Evolutionary conservation across 331 rosid genomes (phyloP).

Genomic region (Telfairia occidentalis): DNA sequence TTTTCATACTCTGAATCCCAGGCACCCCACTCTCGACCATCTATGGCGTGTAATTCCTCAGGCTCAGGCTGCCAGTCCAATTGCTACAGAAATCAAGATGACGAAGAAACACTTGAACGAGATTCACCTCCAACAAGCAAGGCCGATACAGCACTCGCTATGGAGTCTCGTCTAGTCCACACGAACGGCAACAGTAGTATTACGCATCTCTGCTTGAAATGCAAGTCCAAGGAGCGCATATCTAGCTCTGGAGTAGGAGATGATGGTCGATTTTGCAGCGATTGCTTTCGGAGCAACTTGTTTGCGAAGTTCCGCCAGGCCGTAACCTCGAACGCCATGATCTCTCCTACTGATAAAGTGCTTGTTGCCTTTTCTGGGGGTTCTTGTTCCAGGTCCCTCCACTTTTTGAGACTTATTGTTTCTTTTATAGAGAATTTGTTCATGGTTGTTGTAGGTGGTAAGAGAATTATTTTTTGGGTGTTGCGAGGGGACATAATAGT

Average conservation of each 20-base stretch:
- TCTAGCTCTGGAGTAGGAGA: constrained; percentile 41
- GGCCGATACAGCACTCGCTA: not conserved
- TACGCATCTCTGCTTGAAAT: constrained; percentile 48
- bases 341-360: constrained; percentile 67
- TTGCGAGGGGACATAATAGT: not conserved
- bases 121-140: not conserved
- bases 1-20: not conserved
- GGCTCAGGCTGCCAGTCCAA: not conserved
- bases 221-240: constrained; percentile 54
- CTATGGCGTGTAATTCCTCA: constrained; percentile 5
- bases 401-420: not conserved
- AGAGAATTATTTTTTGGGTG: not conserved
- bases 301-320: constrained; percentile 72
- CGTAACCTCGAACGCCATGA: constrained; percentile 80
- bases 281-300: constrained; percentile 63
- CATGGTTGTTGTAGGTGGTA: not conserved
- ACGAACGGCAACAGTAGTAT: not conserved
- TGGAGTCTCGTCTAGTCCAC: constrained; percentile 15
- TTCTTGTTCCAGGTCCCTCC: constrained; percentile 63
- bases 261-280: constrained; percentile 56
- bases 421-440: not conserved
- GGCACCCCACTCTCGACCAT: not conserved
- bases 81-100: constrained; percentile 5
- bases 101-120: not conserved
- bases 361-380: constrained; percentile 96